phyloP scores from a whole-genome alignment of 2,329 filamentous ascomycete genomes.

The Plenodomus biglobosus region DNA sequence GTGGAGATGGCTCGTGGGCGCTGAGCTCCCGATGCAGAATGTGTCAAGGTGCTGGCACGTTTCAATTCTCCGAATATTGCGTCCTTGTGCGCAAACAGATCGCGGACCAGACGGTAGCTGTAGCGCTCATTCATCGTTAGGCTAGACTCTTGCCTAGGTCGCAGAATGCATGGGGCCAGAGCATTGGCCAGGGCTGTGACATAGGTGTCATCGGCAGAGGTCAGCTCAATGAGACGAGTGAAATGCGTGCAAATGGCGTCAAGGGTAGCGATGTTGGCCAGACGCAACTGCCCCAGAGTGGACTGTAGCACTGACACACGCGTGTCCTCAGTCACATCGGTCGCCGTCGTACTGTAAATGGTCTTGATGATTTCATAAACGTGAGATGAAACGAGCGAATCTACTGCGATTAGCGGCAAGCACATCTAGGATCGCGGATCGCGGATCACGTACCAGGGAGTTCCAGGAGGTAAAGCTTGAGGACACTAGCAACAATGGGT shows the following conservation, averaged over 20 bases:
- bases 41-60: constrained; percentile 72
- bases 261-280: constrained; percentile 98
- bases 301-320: constrained; percentile 92
- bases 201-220: constrained; percentile 90
- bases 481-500: constrained; percentile 84
- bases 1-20: constrained; percentile 87
- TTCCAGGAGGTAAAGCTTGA: constrained; percentile 94
- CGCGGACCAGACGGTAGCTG: constrained; percentile 83
- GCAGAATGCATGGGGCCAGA: constrained; percentile 82
- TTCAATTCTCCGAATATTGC: constrained; percentile 95
- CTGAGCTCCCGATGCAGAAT: constrained; percentile 58
- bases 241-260: constrained; percentile 99
- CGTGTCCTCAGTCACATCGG: constrained; percentile 65
- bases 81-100: constrained; percentile 92
- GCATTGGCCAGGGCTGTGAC: constrained; percentile 70
- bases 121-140: constrained; percentile 96
- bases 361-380: constrained; percentile 99
- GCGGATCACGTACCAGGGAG: constrained; percentile 69
- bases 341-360: constrained; percentile 85
- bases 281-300: constrained; percentile 87
- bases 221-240: constrained; percentile 92
- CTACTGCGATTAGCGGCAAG: constrained; percentile 51
- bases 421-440: neutral
- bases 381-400: constrained; percentile 96
- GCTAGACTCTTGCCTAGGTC: constrained; percentile 82